Conservation (phyloP, 805 yeast genomes). For the Metschnikowia arizonensis region DNA sequence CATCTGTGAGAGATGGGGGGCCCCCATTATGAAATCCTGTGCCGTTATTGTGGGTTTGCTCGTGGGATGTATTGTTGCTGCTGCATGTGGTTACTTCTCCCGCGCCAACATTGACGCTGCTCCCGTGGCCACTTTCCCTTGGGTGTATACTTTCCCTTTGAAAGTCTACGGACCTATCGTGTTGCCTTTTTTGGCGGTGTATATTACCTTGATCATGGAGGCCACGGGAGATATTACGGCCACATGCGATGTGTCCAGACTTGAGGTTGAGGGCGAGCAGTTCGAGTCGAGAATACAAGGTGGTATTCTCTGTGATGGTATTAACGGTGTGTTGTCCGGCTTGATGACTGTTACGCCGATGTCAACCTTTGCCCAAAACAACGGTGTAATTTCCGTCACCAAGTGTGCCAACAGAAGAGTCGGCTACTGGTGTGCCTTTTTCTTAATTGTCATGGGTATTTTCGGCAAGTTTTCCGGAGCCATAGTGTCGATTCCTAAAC, state of each 20-base stretch:
- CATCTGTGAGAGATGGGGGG: constrained; percentile 79
- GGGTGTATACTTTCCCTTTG: constrained; percentile 83
- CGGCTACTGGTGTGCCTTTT: constrained; percentile 79
- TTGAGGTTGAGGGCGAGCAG: constrained; percentile 74
- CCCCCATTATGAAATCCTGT: constrained; percentile 93
- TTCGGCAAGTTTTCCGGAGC: constrained; percentile 53
- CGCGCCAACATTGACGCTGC: constrained; percentile 56
- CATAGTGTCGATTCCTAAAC: constrained; percentile 72
- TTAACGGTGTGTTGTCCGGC: constrained; percentile 73
- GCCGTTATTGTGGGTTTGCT: constrained; percentile 83
- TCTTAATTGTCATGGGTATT: constrained; percentile 79
- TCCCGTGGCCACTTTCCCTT: constrained; percentile 77
- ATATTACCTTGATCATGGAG: constrained; percentile 82
- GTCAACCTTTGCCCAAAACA: constrained; percentile 92
- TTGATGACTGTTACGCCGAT: constrained; percentile 83
- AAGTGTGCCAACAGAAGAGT: constrained; percentile 83
- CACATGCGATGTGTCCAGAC: constrained; percentile 83
- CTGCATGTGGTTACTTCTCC: constrained; percentile 81
- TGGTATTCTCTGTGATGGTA: constrained; percentile 85
- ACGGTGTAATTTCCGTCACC: constrained; percentile 89
- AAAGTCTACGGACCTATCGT: constrained; percentile 81
- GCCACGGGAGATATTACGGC: constrained; percentile 95
- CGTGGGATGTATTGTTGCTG: constrained; percentile 89
- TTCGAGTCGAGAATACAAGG: constrained; percentile 90
- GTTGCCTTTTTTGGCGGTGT: constrained; percentile 79